phyloP scores from a whole-genome alignment of 257 asterid species.

The Primulina huaijiensis region DNA sequence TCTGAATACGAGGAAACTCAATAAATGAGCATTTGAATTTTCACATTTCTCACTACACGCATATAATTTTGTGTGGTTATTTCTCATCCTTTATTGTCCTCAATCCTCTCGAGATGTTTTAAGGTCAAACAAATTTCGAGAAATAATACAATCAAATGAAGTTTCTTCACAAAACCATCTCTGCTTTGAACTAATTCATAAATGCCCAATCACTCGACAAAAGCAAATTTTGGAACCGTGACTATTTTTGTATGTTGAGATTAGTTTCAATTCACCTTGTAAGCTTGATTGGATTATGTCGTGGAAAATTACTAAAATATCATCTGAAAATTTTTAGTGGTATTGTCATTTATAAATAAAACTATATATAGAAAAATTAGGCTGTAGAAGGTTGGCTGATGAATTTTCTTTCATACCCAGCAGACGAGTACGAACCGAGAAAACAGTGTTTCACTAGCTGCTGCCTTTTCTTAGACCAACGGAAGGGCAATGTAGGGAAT shows the following conservation, averaged over 20 bases:
- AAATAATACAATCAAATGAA: too few species aligned
- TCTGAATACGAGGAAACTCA: not conserved
- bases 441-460: too few species aligned
- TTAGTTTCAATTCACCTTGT: too few species aligned
- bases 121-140: not conserved
- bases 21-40: not conserved
- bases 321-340: not conserved
- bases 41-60: not conserved
- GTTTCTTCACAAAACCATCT: not conserved
- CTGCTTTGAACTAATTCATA: not conserved
- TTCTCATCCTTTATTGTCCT: not conserved
- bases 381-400: too few species aligned
- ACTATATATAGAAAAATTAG: too few species aligned
- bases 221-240: too few species aligned
- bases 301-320: not conserved
- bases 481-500: not conserved
- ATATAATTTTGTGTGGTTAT: not conserved
- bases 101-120: not conserved
- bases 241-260: too few species aligned
- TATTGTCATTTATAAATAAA: too few species aligned
- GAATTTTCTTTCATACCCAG: too few species aligned
- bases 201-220: not conserved
- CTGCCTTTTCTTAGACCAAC: too few species aligned
- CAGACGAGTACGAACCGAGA: too few species aligned
- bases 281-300: too few species aligned